Evolutionary conservation across 2,329 filamentous ascomycete genomes (phyloP).

Genomic region (Arthrobotrys sphaeroides): DNA sequence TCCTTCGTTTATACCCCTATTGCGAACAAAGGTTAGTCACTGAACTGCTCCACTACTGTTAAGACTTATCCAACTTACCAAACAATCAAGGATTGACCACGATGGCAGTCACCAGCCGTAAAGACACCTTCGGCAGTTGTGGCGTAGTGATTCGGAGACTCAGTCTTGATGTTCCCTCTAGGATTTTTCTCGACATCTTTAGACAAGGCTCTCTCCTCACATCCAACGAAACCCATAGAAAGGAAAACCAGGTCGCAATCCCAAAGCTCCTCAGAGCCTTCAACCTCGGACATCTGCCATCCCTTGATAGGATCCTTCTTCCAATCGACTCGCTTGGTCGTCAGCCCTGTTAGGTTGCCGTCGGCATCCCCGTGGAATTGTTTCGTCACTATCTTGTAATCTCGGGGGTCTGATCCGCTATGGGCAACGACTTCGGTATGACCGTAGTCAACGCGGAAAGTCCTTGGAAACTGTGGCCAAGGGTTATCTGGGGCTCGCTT

Average conservation of each 20-base stretch:
- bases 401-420: conserved; percentile 93
- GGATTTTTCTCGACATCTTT: conserved; percentile 89
- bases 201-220: conserved; percentile 86
- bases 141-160: conserved; percentile 78
- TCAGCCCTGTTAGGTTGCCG: conserved; percentile 93
- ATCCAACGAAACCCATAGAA: conserved; percentile 97
- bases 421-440: conserved; percentile 96
- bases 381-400: conserved; percentile 98
- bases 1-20: conserved; percentile 94
- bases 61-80: conserved; percentile 70
- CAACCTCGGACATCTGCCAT: conserved; percentile 98
- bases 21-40: conserved; percentile 56
- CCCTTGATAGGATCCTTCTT: conserved; percentile 86
- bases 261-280: conserved; percentile 94
- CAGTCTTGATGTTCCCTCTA: conserved; percentile 95
- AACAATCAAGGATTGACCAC: conserved; percentile 94
- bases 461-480: conserved; percentile 97
- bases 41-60: conserved; percentile 56
- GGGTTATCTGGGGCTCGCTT: conserved; percentile 94
- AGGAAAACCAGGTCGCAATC: conserved; percentile 91
- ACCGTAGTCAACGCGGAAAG: conserved; percentile 98
- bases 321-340: conserved; percentile 95
- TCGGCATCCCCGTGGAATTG: conserved; percentile 90
- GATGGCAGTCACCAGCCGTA: conserved; percentile 92
- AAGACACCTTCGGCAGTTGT: conserved; percentile 91